Evolutionary conservation across 140 eudicot species (phyloP).

Genomic region (Bidens hawaiensis): DNA sequence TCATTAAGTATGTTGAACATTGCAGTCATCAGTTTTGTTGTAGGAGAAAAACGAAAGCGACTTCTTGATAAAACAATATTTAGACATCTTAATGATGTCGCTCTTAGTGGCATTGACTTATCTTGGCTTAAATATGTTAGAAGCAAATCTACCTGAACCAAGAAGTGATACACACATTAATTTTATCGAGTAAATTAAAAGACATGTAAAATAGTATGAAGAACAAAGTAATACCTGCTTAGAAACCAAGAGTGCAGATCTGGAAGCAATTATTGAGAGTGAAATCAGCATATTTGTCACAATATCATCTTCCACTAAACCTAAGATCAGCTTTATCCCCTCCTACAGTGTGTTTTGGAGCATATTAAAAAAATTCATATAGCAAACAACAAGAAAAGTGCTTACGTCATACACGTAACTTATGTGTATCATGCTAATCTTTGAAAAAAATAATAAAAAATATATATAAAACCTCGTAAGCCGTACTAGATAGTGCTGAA

Average conservation of each 20-base stretch:
- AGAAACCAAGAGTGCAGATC: slow-evolving; percentile 46
- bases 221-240: slow-evolving; percentile 42
- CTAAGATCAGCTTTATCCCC: slow-evolving; percentile 60
- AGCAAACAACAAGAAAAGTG: background rate
- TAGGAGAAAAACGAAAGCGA: slow-evolving; percentile 35
- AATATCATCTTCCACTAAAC: slow-evolving; percentile 50
- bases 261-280: slow-evolving; percentile 69
- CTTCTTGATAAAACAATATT: slow-evolving; percentile 44
- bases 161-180: slow-evolving; percentile 6
- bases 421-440: slow-evolving; percentile 8
- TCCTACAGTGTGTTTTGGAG: slow-evolving; percentile 38
- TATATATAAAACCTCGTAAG: slow-evolving; percentile 57
- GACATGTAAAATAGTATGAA: background rate
- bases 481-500: slow-evolving; percentile 47
- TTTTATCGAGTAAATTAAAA: background rate
- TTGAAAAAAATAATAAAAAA: slow-evolving; percentile 1
- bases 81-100: slow-evolving; percentile 63
- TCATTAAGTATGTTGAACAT: slow-evolving; percentile 43
- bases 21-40: slow-evolving; percentile 27
- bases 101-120: slow-evolving; percentile 41
- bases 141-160: slow-evolving; percentile 67
- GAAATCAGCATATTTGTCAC: slow-evolving; percentile 58
- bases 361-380: background rate
- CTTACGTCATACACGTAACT: too few relatives aligned
- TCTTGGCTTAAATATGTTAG: slow-evolving; percentile 43